Conservation (phyloP, 2,329 filamentous ascomycete genomes). For the Aspergillus alliaceus region DNA sequence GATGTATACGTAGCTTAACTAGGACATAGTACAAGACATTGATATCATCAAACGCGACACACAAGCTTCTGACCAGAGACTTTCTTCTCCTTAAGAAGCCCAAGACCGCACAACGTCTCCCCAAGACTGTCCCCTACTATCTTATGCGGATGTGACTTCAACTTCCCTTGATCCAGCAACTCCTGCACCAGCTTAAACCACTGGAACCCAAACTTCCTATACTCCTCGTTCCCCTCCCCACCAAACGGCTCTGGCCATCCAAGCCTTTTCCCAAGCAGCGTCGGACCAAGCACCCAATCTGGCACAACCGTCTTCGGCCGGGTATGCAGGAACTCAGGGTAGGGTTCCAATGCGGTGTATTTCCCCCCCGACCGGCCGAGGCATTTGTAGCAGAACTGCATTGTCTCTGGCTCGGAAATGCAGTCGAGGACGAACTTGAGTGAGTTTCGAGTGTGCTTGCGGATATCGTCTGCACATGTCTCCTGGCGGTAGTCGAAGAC, state of each 20-base stretch:
- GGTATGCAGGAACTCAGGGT: not conserved
- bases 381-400: constrained; percentile 8
- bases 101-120: not conserved
- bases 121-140: not conserved
- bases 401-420: not conserved
- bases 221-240: constrained; percentile 5
- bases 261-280: not conserved
- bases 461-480: constrained; percentile 8
- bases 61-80: not conserved
- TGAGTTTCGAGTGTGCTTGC: constrained; percentile 1
- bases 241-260: not conserved
- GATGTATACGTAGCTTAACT: too few species aligned
- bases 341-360: not conserved
- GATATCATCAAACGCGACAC: too few species aligned
- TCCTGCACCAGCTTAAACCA: not conserved
- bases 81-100: not conserved
- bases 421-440: constrained; percentile 12
- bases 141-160: constrained; percentile 11
- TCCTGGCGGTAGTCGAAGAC: constrained; percentile 14
- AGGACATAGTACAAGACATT: too few species aligned
- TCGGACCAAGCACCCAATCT: not conserved
- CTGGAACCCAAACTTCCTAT: constrained; percentile 4
- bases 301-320: not conserved
- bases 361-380: constrained; percentile 8
- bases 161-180: constrained; percentile 12